Percentiles rank a stretch among this genome's conserved stretches.
These are phyloP conservation scores for Alternaria gaisen DNA, from an alignment of 2,329 filamentous ascomycete genomes.

Conservation along the genomic window DNA sequence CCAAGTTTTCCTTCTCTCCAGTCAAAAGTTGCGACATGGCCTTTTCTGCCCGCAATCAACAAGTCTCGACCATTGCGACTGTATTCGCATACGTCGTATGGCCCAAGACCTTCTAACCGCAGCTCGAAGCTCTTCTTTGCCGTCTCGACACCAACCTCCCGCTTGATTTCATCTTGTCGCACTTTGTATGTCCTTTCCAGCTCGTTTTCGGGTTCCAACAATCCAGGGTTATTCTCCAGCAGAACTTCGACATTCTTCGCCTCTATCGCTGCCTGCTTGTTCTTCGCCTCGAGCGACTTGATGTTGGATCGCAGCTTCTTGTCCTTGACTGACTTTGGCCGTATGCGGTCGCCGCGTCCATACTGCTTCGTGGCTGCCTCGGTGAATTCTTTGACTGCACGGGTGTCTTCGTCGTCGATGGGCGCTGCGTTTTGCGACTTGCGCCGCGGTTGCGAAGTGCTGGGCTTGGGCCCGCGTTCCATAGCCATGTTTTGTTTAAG, in stretches of 20 bases:
- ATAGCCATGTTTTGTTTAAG: constrained; percentile 31
- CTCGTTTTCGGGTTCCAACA: constrained; percentile 86
- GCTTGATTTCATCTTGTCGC: constrained; percentile 83
- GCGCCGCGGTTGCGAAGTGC: constrained; percentile 26
- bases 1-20: constrained; percentile 92
- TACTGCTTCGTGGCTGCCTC: constrained; percentile 74
- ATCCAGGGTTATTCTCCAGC: constrained; percentile 84
- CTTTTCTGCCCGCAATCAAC: constrained; percentile 86
- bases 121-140: constrained; percentile 94
- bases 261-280: constrained; percentile 79
- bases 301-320: constrained; percentile 88
- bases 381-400: constrained; percentile 43
- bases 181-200: constrained; percentile 94
- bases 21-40: constrained; percentile 95
- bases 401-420: constrained; percentile 40
- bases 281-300: constrained; percentile 80
- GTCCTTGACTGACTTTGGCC: constrained; percentile 78
- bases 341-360: constrained; percentile 81
- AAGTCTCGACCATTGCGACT: constrained; percentile 87
- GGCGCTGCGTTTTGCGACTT: constrained; percentile 35
- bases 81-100: constrained; percentile 89
- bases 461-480: constrained; percentile 28
- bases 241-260: constrained; percentile 96
- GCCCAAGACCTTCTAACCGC: constrained; percentile 77
- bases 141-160: constrained; percentile 79